phyloP scores from a whole-genome alignment of 176 grass and related monocot species.

The Oryza glaberrima region DNA sequence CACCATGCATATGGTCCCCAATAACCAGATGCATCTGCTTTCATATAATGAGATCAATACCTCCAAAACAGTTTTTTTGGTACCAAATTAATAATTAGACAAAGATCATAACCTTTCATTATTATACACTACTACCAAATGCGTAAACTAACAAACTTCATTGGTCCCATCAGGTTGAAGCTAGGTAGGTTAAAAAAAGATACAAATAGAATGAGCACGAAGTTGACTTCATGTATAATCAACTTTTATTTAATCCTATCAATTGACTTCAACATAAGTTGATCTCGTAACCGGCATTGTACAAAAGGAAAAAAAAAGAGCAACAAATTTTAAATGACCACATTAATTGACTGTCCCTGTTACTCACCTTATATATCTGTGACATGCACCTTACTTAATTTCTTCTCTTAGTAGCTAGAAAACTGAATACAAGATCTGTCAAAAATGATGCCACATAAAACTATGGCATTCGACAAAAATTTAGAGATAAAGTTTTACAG shows the following conservation, averaged over 20 bases:
- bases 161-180: conserved; percentile 28
- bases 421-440: neutral
- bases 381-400: neutral
- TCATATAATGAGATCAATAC: conserved; percentile 20
- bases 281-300: neutral
- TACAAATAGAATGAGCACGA: neutral
- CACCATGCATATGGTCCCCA: conserved; percentile 37
- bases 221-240: conserved; percentile 15
- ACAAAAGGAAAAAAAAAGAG: neutral
- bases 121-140: conserved; percentile 9
- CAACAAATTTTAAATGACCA: conserved; percentile 24
- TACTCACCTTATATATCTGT: neutral
- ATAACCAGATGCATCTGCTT: conserved; percentile 27
- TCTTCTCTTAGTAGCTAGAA: neutral
- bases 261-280: conserved; percentile 23
- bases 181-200: conserved; percentile 9
- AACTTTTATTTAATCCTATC: conserved; percentile 13
- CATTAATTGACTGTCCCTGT: neutral
- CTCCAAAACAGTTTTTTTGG: neutral
- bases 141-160: conserved; percentile 22
- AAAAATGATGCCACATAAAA: neutral
- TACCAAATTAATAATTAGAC: conserved; percentile 2
- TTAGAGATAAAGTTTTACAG: too few relatives aligned
- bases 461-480: too few relatives aligned
- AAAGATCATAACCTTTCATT: conserved; percentile 26